Evolutionary conservation across 352 stramenopile species (phyloP).

Genomic region (Saprolegnia diclina): DNA sequence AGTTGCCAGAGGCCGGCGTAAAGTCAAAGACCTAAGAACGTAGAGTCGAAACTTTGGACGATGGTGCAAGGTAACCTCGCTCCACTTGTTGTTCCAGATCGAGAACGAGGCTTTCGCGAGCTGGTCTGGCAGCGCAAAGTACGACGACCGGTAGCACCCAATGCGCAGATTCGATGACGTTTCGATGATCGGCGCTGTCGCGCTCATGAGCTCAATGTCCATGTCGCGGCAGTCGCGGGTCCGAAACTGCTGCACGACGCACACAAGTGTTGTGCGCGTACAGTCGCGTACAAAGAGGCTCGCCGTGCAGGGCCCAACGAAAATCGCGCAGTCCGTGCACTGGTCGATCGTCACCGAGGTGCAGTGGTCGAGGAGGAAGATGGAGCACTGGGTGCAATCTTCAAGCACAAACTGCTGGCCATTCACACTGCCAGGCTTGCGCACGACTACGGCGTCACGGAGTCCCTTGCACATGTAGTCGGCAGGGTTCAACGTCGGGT

Average conservation of each 20-base stretch:
- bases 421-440: constrained; percentile 54
- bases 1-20: constrained; percentile 7
- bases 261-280: constrained; percentile 54
- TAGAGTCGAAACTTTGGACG: not conserved
- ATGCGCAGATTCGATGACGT: constrained; percentile 54
- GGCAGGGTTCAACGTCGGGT: constrained; percentile 59
- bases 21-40: constrained; percentile 22
- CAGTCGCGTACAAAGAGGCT: constrained; percentile 71
- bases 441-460: constrained; percentile 39
- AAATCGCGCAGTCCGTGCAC: constrained; percentile 60
- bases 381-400: constrained; percentile 60
- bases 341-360: constrained; percentile 72
- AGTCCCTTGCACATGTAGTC: constrained; percentile 62
- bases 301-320: constrained; percentile 58
- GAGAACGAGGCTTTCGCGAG: constrained; percentile 61
- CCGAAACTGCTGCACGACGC: constrained; percentile 66
- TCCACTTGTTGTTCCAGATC: constrained; percentile 79
- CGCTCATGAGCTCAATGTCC: constrained; percentile 59
- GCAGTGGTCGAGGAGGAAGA: constrained; percentile 73
- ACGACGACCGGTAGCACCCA: constrained; percentile 52
- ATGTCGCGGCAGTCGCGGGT: constrained; percentile 56
- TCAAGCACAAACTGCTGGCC: constrained; percentile 80
- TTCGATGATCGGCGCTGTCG: constrained; percentile 70
- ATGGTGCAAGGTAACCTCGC: constrained; percentile 39
- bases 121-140: constrained; percentile 68